These are phyloP conservation scores for Phytopythium helicoides DNA, from an alignment of 352 stramenopile species.

Conservation along the genomic window DNA sequence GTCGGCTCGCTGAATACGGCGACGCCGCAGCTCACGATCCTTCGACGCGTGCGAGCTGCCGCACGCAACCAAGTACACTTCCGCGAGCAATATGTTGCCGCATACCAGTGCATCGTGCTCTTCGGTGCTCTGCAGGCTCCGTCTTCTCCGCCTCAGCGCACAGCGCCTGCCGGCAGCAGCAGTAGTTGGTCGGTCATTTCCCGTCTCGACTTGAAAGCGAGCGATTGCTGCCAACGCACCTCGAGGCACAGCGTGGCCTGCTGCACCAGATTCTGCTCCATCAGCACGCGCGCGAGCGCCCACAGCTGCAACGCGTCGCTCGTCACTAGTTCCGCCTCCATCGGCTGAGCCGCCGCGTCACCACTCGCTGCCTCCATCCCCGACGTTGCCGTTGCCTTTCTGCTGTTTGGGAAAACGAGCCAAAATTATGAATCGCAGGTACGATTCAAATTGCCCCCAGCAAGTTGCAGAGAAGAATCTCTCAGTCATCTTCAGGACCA, in stretches of 20 bases:
- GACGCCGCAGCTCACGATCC: conserved; percentile 48
- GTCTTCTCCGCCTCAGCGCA: conserved; percentile 18
- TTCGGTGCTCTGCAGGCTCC: conserved; percentile 5
- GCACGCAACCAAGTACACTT: conserved; percentile 47
- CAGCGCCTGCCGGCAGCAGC: conserved; percentile 26
- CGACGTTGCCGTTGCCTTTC: no score
- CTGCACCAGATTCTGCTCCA: conserved; percentile 30
- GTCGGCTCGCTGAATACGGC: conserved; percentile 45
- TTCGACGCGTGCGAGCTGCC: conserved; percentile 33
- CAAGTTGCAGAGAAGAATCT: conserved; percentile 10
- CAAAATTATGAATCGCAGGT: conserved; percentile 4
- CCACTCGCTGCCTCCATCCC: no score
- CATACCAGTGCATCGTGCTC: conserved; percentile 22
- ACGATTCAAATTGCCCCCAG: no score
- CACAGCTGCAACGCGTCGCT: conserved; percentile 52
- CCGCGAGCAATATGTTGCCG: conserved; percentile 52
- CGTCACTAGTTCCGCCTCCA: background rate
- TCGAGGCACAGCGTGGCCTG: conserved; percentile 51
- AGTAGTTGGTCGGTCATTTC: background rate
- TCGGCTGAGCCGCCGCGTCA: no score
- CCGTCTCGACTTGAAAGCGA: background rate
- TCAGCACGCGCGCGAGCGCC: conserved; percentile 50
- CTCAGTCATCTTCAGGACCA: no score
- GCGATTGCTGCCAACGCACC: conserved; percentile 15
- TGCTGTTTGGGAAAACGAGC: conserved; percentile 1